Base-by-base conservation (phyloP, 2,329 filamentous ascomycete genomes). In the Phaeosphaeriaceae sp. region DNA sequence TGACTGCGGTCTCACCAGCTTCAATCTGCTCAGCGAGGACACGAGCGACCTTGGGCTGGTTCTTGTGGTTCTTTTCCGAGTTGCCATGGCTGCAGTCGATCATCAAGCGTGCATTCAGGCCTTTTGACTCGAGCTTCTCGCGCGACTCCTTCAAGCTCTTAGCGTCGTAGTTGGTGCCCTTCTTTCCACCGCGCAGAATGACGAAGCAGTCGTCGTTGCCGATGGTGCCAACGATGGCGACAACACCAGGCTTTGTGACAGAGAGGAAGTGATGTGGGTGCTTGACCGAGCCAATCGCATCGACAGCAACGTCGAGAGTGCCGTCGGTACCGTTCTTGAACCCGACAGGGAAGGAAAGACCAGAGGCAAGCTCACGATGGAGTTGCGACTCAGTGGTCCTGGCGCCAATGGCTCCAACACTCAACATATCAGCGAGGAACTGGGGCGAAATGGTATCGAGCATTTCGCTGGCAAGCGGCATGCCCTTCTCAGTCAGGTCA, bases 321-420 rank as follows among this genome's bases (percentile, higher is more conserved):
- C 95, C 95, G 76, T 99, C 95, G 31, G 95, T 99, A 65, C 95
- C 95, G 80, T 99, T 99, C 87, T 99, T 99, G 90, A 99, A 99
- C 51, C 95, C 95, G 11, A 99, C 93, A 1, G 95, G 95, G 90
- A 97, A 98, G 68, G 91, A 96, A 36, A 98, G 84, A 74, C 95
- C 95, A 53, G 91, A 95, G 21, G 95, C 94, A 63, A 99, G 83
- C 81, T 99, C 95, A 56, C 95, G 89, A 80, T 99, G 95, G 62
- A 98, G 85, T 82, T 99, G 95, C 51, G 90, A 93, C 82, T 99
- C 95, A 2, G 95, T 98, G 20, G 95, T 99, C 61, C 95, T 87
- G n/a, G 95, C 95, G 56, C 95, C 95, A 67, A 99, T 89, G 25
- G 95, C 95, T 56, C 95, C 95, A 13, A 97, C 89, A 40, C 92